Percentiles rank a stretch among this genome's conserved stretches.
These are phyloP conservation scores for Colletotrichum paranaense DNA, from an alignment of 2,329 filamentous ascomycete genomes.

Conservation along the genomic window DNA sequence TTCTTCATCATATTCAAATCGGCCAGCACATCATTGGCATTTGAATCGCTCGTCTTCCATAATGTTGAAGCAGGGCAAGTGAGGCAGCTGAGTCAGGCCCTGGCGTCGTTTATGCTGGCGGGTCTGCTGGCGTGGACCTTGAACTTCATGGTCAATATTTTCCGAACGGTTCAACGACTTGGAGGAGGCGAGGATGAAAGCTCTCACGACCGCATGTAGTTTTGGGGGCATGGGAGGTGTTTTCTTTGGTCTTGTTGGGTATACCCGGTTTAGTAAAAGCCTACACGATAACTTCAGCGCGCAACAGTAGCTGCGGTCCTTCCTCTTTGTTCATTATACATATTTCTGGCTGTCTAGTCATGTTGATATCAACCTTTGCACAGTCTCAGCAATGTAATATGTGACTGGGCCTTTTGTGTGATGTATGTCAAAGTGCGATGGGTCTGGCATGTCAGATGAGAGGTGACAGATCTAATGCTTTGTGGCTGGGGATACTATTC, in stretches of 20 bases:
- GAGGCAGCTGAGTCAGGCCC: conserved; percentile 68
- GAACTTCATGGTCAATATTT: conserved; percentile 89
- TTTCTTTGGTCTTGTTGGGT: conserved; percentile 18
- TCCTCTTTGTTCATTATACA: conserved; percentile 23
- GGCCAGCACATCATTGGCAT: conserved; percentile 90
- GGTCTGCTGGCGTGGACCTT: conserved; percentile 89
- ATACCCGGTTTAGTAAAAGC: conserved; percentile 34
- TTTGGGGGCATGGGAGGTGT: background rate
- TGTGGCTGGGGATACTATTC: background rate
- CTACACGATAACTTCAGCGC: conserved; percentile 27
- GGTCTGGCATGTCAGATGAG: background rate
- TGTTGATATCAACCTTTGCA: background rate
- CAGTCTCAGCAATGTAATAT: background rate
- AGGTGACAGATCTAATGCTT: background rate
- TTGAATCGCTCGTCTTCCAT: conserved; percentile 80
- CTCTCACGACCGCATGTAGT: conserved; percentile 31
- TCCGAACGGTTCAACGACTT: conserved; percentile 73
- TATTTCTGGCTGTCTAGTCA: background rate
- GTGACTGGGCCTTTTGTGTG: background rate
- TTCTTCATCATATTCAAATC: conserved; percentile 98
- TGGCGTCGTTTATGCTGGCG: conserved; percentile 83
- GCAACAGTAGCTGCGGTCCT: background rate
- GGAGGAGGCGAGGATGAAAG: conserved; percentile 62
- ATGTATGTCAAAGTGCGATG: background rate
- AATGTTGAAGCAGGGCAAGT: conserved; percentile 42